Percentiles rank a stretch among this genome's conserved stretches.
These are phyloP conservation scores for Suhomyces yuchorum DNA, from an alignment of 1,139 yeast genomes.

Conservation along the genomic window DNA sequence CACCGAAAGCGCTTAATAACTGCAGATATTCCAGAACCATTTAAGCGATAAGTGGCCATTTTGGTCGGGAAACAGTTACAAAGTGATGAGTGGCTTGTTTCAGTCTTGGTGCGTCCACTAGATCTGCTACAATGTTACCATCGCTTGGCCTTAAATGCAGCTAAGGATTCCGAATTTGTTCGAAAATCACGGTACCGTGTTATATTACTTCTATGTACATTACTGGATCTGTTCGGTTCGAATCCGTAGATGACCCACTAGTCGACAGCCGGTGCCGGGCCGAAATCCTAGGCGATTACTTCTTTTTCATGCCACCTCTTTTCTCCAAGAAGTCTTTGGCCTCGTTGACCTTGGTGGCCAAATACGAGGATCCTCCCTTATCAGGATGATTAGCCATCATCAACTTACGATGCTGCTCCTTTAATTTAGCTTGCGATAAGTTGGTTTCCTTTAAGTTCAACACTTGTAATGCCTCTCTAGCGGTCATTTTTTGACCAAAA, in stretches of 20 bases:
- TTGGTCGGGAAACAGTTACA: too few relatives aligned
- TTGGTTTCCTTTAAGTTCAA: conserved; percentile 81
- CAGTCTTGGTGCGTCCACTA: too few relatives aligned
- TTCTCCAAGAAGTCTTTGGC: conserved; percentile 93
- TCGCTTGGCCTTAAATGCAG: too few relatives aligned
- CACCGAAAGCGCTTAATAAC: too few relatives aligned
- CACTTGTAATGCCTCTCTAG: conserved; percentile 88
- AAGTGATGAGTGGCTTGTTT: too few relatives aligned
- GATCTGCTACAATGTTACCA: too few relatives aligned
- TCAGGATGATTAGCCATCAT: conserved; percentile 97
- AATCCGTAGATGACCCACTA: not conserved
- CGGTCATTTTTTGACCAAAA: conserved; percentile 85
- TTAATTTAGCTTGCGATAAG: conserved; percentile 72
- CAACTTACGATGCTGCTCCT: conserved; percentile 84
- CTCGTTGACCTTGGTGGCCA: conserved; percentile 96
- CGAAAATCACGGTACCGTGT: not conserved
- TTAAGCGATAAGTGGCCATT: too few relatives aligned
- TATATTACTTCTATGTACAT: not conserved
- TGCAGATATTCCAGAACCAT: too few relatives aligned
- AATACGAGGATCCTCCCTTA: conserved; percentile 92
- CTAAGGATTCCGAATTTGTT: not conserved
- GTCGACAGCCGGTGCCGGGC: conserved; percentile 1
- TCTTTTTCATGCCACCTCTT: conserved; percentile 62
- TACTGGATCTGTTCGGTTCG: not conserved
- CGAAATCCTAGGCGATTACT: conserved; percentile 20